Conservation (phyloP, 148 eudicot genomes). For the Rhododendron williamsianum region DNA sequence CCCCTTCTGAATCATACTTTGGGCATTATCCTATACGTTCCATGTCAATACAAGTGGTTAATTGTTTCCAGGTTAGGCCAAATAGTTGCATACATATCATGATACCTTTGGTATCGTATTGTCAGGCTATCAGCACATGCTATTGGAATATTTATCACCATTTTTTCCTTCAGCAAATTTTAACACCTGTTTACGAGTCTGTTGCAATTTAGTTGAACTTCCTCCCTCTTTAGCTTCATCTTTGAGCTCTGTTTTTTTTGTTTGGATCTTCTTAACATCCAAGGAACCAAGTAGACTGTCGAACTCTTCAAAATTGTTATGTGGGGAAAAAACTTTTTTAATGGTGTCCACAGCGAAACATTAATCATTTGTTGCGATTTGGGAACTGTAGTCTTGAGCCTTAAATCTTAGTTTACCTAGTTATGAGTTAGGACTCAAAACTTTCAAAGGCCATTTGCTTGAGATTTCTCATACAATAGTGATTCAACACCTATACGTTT, state of each 20-base stretch:
- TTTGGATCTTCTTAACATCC: not conserved
- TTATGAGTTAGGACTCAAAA: not conserved
- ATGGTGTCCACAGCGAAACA: not conserved
- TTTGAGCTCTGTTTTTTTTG: not conserved
- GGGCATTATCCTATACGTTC: not conserved
- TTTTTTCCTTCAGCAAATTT: not conserved
- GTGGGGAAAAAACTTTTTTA: not conserved
- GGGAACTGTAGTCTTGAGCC: not conserved
- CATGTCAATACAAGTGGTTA: constrained; percentile 1
- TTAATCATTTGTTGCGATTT: not conserved
- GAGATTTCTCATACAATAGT: not conserved
- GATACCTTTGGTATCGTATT: not conserved
- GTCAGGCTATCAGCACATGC: not conserved
- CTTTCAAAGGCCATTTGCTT: not conserved
- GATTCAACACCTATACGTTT: not conserved
- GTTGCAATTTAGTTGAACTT: not conserved
- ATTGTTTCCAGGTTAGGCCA: not conserved
- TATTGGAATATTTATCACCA: not conserved
- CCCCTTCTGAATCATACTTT: not conserved
- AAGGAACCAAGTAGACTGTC: not conserved
- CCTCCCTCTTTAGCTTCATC: not conserved
- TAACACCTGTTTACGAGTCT: not conserved
- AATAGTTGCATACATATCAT: not conserved
- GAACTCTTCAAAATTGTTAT: not conserved
- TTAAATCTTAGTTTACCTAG: not conserved